Percentiles rank a stretch among this genome's conserved stretches.
Conservation (phyloP, 1,139 yeast genomes). For the Hyphopichia khmerensis region DNA sequence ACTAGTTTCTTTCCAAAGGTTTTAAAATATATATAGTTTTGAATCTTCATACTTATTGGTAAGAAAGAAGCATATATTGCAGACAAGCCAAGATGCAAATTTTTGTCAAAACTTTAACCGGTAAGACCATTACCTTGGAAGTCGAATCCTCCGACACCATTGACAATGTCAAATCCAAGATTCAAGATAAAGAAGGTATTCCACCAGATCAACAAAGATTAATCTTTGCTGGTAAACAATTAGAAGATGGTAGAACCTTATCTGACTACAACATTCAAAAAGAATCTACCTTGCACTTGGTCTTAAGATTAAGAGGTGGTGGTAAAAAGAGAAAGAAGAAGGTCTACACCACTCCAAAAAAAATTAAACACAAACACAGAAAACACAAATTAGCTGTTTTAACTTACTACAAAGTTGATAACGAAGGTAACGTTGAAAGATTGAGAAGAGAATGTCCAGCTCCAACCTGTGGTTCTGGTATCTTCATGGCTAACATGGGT, state of each 20-base stretch:
- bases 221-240: constrained; percentile 99
- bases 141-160: constrained; percentile 99
- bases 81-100: constrained; percentile 83
- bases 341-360: constrained; percentile 99
- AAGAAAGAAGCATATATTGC: constrained; percentile 53
- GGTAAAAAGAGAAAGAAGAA: constrained; percentile 99
- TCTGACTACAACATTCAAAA: constrained; percentile 99
- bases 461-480: constrained; percentile 96
- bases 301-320: constrained; percentile 99
- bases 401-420: constrained; percentile 98
- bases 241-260: constrained; percentile 98
- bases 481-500: constrained; percentile 99
- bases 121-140: constrained; percentile 99
- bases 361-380: constrained; percentile 99
- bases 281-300: constrained; percentile 98
- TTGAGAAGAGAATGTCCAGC: constrained; percentile 98
- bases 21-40: not conserved
- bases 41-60: constrained; percentile 24
- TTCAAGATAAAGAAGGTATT: constrained; percentile 99
- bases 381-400: constrained; percentile 98
- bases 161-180: constrained; percentile 98
- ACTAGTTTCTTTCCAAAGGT: not conserved
- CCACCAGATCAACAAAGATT: constrained; percentile 99
- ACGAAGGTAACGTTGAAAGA: constrained; percentile 98
- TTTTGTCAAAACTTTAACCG: constrained; percentile 98